Conservation (phyloP, 345 rosid species). For the Arabidopsis suecica region DNA sequence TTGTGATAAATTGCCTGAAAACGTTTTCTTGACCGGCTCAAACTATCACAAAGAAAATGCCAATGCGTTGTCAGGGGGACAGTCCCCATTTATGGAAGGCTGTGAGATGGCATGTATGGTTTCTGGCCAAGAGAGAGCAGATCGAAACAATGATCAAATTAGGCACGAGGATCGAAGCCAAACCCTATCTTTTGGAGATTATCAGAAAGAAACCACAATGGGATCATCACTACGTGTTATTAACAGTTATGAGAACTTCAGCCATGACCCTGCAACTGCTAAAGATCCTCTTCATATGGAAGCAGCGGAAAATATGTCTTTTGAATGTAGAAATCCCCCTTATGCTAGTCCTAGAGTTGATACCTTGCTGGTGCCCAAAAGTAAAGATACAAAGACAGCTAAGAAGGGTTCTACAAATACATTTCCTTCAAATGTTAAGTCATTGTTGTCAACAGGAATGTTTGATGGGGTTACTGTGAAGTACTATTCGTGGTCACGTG, state of each 20-base stretch:
- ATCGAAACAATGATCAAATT: slow-evolving; percentile 15
- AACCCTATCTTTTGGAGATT: slow-evolving; percentile 62
- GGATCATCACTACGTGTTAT: slow-evolving; percentile 46
- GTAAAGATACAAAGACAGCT: slow-evolving; percentile 54
- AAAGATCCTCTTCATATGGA: slow-evolving; percentile 51
- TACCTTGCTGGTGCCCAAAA: slow-evolving; percentile 55
- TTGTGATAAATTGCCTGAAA: slow-evolving; percentile 27
- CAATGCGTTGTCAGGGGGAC: slow-evolving; percentile 26
- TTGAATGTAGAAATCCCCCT: slow-evolving; percentile 28
- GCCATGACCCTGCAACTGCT: slow-evolving; percentile 51
- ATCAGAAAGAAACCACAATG: slow-evolving; percentile 51
- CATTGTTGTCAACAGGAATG: slow-evolving; percentile 67
- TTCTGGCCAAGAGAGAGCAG: slow-evolving; percentile 30
- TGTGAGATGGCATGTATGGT: slow-evolving; percentile 29
- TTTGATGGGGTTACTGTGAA: slow-evolving; percentile 88
- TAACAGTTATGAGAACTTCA: slow-evolving; percentile 53
- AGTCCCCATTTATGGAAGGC: slow-evolving; percentile 11
- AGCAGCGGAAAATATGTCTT: slow-evolving; percentile 44
- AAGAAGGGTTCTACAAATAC: slow-evolving; percentile 77
- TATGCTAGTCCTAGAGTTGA: slow-evolving; percentile 52
- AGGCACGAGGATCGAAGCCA: slow-evolving; percentile 36
- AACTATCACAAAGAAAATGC: slow-evolving; percentile 12
- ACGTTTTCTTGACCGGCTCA: slow-evolving; percentile 14
- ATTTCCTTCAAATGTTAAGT: slow-evolving; percentile 93
- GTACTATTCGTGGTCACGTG: slow-evolving; percentile 75